Evolutionary conservation across 2,329 filamentous ascomycete genomes (phyloP).

Genomic region (Diaporthe citrichinensis): DNA sequence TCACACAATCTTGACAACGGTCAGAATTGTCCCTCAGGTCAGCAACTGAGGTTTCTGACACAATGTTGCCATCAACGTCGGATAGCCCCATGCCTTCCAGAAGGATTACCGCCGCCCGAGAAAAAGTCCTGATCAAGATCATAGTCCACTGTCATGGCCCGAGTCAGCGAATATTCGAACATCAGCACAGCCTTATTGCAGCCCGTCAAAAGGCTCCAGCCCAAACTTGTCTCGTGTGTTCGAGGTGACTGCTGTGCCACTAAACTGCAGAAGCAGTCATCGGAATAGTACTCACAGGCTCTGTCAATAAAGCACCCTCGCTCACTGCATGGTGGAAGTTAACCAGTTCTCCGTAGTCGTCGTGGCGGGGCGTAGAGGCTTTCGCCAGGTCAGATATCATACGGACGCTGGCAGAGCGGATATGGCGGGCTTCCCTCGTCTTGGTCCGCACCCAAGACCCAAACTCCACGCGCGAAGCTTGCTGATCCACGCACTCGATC

Average conservation of each 20-base stretch:
- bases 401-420: constrained; percentile 60
- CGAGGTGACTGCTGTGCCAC: too few species aligned
- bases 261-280: too few species aligned
- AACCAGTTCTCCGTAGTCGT: constrained; percentile 47
- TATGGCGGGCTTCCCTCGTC: constrained; percentile 53
- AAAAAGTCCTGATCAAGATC: constrained; percentile 64
- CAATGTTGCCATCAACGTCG: not conserved
- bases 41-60: constrained; percentile 16
- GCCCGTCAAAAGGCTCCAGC: not conserved
- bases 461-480: constrained; percentile 47
- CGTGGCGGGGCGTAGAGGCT: constrained; percentile 54
- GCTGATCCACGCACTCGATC: constrained; percentile 64
- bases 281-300: constrained; percentile 70
- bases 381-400: constrained; percentile 64
- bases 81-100: constrained; percentile 49
- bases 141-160: constrained; percentile 4
- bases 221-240: not conserved
- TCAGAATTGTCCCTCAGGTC: constrained; percentile 46
- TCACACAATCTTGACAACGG: constrained; percentile 63
- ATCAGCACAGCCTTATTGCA: not conserved
- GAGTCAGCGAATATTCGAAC: not conserved
- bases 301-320: constrained; percentile 69
- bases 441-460: constrained; percentile 47
- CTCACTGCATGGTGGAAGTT: constrained; percentile 68
- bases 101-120: constrained; percentile 58